Evolutionary conservation across 75 land plant genomes (phyloP), one percentile per base, ranked within the genome.

Genomic region (Cryptomeria japonica): DNA sequence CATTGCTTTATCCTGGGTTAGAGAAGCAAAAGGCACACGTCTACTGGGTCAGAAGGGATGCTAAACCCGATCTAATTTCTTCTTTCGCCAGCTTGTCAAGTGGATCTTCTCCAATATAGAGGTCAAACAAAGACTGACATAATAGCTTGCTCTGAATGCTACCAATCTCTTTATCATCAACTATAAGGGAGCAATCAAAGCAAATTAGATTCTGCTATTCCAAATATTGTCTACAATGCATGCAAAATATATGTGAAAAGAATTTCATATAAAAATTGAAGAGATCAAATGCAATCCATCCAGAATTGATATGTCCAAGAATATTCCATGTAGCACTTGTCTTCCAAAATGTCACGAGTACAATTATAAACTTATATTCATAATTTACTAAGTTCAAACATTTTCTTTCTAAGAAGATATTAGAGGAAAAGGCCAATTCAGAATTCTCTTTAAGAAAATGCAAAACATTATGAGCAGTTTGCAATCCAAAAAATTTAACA

Each of bases 21-120:
- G 13, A 44, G 22, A 82, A 82, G 15, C 51, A 82, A 25, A 7
- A 42, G 46, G 51, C 10, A 10, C 46, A 51, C 11, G 28, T 53
- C 80, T 88, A 88, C 38, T 51, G 28, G 32, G 42, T 61, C 31
- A 90, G 73, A 61, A 96, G 76, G 36, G 96, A 93, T 16, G 94
- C 94, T 86, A 97, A 75, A 32, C 89, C 88, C 68, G 87, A 86
- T 34, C 91, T 87, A 64, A 97, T 88, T 13, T 94, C 89, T 86
- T 95, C 95, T 88, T 96, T 98, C 55, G 95, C 99, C 39, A 80
- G 87, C 56, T 84, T 87, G 83, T 98, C 99, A 89, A 98, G 97
- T 38, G 99, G 95, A 56, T 97, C 95, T 5, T 97, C 96, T 14
- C 99, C 99, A 88, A 98, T 91, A 86, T 98, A 98, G 51, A 98